Conservation (phyloP, 1,284 basidiomycete genomes). For the Ustanciosporium gigantosporum region DNA sequence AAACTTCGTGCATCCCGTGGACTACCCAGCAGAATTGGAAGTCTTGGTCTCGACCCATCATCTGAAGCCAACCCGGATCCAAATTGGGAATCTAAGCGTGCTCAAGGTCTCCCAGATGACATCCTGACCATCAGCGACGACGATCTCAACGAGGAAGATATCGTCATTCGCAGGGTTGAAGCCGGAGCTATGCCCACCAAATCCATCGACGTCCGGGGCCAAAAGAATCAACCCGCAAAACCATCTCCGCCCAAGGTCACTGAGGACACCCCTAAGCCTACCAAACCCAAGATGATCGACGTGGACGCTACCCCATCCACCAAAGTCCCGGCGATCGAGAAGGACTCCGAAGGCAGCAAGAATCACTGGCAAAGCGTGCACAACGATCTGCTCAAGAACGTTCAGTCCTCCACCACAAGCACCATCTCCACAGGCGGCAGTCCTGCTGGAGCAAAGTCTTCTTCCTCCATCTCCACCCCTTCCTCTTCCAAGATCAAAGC, state of each 20-base stretch:
- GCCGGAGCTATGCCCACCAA: conserved; percentile 24
- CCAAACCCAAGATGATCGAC: neutral
- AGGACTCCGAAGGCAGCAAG: conserved; percentile 11
- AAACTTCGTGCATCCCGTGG: conserved; percentile 30
- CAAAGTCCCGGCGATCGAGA: neutral
- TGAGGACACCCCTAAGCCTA: conserved; percentile 7
- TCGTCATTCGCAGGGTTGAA: conserved; percentile 39
- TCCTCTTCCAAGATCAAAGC: conserved; percentile 37
- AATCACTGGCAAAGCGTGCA: conserved; percentile 48
- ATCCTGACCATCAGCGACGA: conserved; percentile 41
- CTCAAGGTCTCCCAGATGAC: conserved; percentile 38
- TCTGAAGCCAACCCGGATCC: neutral
- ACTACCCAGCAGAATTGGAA: conserved; percentile 33
- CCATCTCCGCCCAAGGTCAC: conserved; percentile 8
- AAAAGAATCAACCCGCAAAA: conserved; percentile 13
- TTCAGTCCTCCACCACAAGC: conserved; percentile 21
- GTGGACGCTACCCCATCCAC: conserved; percentile 7
- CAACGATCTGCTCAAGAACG: conserved; percentile 34
- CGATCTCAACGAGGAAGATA: conserved; percentile 30
- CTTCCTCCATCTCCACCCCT: conserved; percentile 9
- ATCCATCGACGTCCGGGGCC: conserved; percentile 19
- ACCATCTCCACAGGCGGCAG: conserved; percentile 5
- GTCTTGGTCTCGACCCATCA: conserved; percentile 32
- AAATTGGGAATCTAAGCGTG: conserved; percentile 9
- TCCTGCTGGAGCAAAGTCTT: conserved; percentile 1